Base-by-base conservation (phyloP, 805 yeast genomes). In the Wickerhamiella bombiphila region DNA sequence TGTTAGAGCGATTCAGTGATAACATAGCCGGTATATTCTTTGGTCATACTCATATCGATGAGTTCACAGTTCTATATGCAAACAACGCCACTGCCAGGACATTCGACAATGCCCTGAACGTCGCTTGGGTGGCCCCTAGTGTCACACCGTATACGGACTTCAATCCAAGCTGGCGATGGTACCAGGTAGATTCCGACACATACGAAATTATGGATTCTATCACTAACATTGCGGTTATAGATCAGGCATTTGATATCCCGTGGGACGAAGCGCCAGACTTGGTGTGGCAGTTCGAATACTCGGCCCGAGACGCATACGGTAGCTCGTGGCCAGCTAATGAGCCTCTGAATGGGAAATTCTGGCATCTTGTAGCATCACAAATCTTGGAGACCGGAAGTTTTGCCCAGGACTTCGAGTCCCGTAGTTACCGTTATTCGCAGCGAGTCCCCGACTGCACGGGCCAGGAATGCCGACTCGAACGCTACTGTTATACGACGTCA, bases 101-200 rank as follows among this genome's bases (percentile, higher is more conserved):
- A 18, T 61, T 62, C 25, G 68, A 62, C 4, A 58, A 60, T 25
- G 74, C 70, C 3, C 46, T 75, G 24, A 66, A 68, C 46, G 65
- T 70, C 59, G 76, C 78, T 1, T 76, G 77, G 74, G 65, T 76
- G 40, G 66, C 70, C 2, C 83, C 74, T 41, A 72, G 81, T 0
- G 69, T 77, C 29, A 74, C 82, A 5, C 80, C 83, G 6, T 63
- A 65, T 50, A 56, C 62, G 5, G 64, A 70, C 35, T 65, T 68
- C 45, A 77, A 77, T 53, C 86, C 86, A 5, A 67, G 74, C 16
- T 77, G 81, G 79, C 68, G 80, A 53, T 76, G 74, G 57, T 78
- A 77, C 49, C 73, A 72, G 46, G 74, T 77, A 38, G 82, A 77
- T 52, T 57, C 67, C 17, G 56, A 66, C 44, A 67, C 80, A 4